These are phyloP conservation scores for Vachellia pachyceras DNA, from an alignment of 306 rosid genomes.

Conservation along the genomic window DNA sequence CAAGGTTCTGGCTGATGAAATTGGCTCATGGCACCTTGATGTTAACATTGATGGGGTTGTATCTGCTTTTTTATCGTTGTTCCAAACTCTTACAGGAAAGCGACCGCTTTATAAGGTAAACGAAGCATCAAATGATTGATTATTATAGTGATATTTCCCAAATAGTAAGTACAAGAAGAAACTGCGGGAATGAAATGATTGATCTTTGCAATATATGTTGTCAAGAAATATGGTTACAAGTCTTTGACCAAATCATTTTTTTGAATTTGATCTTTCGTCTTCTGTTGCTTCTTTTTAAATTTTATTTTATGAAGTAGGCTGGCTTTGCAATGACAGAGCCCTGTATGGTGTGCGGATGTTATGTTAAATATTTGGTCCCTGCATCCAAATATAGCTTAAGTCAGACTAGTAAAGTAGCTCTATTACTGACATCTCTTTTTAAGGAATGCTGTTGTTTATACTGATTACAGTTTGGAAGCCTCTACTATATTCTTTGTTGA, in stretches of 20 bases:
- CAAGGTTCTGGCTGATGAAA: slow-evolving; percentile 80
- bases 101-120: slow-evolving; percentile 78
- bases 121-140: slow-evolving; percentile 25
- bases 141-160: slow-evolving; percentile 20
- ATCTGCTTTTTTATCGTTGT: slow-evolving; percentile 71
- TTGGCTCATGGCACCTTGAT: slow-evolving; percentile 97
- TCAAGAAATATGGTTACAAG: neutral
- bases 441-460: slow-evolving; percentile 22
- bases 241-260: neutral
- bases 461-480: slow-evolving; percentile 17
- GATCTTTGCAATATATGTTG: slow-evolving; percentile 17
- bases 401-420: slow-evolving; percentile 21
- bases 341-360: neutral
- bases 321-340: slow-evolving; percentile 10
- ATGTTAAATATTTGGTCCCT: slow-evolving; percentile 18
- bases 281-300: neutral
- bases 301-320: slow-evolving; percentile 10
- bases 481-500: slow-evolving; percentile 7
- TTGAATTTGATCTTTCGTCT: neutral
- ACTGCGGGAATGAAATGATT: neutral
- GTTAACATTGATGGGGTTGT: slow-evolving; percentile 83
- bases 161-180: slow-evolving; percentile 4
- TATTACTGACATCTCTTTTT: neutral
- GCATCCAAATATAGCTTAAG: neutral
- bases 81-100: slow-evolving; percentile 87